These are phyloP conservation scores for Carex littledalei DNA, from an alignment of 176 grass and related monocot species.

Conservation along the genomic window DNA sequence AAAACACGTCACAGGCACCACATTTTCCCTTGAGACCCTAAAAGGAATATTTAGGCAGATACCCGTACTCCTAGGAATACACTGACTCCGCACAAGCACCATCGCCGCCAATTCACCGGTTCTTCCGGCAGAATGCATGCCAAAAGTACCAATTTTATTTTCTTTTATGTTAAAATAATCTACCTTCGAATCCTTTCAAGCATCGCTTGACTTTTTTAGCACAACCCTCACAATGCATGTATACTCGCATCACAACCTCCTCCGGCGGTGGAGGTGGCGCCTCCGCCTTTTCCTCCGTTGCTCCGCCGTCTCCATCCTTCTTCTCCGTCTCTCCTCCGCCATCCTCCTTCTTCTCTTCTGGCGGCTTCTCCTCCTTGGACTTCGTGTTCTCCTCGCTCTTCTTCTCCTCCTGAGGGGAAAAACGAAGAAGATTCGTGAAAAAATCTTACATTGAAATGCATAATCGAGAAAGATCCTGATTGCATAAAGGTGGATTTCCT, in stretches of 20 bases:
- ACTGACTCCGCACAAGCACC: not conserved
- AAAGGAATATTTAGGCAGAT: not conserved
- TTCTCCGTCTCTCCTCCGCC: not conserved
- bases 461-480: not conserved
- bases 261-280: constrained; percentile 58
- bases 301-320: constrained; percentile 15
- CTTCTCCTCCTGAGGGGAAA: constrained; percentile 37
- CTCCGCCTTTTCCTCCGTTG: constrained; percentile 16
- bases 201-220: constrained; percentile 78
- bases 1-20: not conserved
- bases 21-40: not conserved
- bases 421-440: not conserved
- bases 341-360: constrained; percentile 34
- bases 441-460: constrained; percentile 17
- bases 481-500: not conserved
- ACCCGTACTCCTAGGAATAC: too few relatives aligned
- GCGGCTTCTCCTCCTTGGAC: constrained; percentile 26
- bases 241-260: constrained; percentile 94
- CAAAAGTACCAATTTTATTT: not conserved
- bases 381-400: constrained; percentile 31
- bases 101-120: not conserved
- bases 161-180: not conserved
- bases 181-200: constrained; percentile 75
- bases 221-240: constrained; percentile 99
- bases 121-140: not conserved